A percentile compares a stretch with the other conserved stretches of the same genome.
phyloP scores from a whole-genome alignment of 306 rosid genomes.

The Dalbergia oliveri region DNA sequence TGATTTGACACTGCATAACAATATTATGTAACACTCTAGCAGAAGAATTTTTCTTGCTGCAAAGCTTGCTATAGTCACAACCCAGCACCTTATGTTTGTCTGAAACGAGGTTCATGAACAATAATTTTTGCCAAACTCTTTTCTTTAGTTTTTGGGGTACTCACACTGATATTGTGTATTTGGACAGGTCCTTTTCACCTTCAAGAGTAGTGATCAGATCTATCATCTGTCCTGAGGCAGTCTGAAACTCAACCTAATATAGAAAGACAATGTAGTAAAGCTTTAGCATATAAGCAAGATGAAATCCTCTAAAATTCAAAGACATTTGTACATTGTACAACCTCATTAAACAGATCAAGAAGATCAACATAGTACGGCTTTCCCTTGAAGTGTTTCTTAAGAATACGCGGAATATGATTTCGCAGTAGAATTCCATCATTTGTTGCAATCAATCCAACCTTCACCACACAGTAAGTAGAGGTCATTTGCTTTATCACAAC shows the following conservation, averaged over 20 bases:
- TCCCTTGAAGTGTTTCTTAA: slow-evolving; percentile 83
- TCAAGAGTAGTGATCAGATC: slow-evolving; percentile 90
- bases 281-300: slow-evolving; percentile 38
- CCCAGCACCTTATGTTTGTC: slow-evolving; percentile 13
- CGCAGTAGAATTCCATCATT: slow-evolving; percentile 87
- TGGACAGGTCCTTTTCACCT: slow-evolving; percentile 92
- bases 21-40: slow-evolving; percentile 18
- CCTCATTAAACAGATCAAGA: slow-evolving; percentile 91
- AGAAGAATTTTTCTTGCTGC: slow-evolving; percentile 13
- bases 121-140: neutral
- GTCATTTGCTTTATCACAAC: slow-evolving; percentile 27
- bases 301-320: slow-evolving; percentile 41
- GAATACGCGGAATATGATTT: slow-evolving; percentile 78
- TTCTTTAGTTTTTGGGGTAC: slow-evolving; percentile 40
- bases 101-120: slow-evolving; percentile 24
- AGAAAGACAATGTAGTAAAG: slow-evolving; percentile 24
- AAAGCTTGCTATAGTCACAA: slow-evolving; percentile 1
- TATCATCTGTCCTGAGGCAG: slow-evolving; percentile 97
- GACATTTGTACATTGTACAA: slow-evolving; percentile 38
- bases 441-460: slow-evolving; percentile 89
- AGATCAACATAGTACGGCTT: slow-evolving; percentile 87
- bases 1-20: neutral
- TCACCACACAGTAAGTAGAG: slow-evolving; percentile 19
- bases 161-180: slow-evolving; percentile 85
- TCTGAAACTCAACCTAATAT: slow-evolving; percentile 90